Base-by-base conservation (phyloP, 768 basidiomycete species). In the Xanthoconium stramineum region DNA sequence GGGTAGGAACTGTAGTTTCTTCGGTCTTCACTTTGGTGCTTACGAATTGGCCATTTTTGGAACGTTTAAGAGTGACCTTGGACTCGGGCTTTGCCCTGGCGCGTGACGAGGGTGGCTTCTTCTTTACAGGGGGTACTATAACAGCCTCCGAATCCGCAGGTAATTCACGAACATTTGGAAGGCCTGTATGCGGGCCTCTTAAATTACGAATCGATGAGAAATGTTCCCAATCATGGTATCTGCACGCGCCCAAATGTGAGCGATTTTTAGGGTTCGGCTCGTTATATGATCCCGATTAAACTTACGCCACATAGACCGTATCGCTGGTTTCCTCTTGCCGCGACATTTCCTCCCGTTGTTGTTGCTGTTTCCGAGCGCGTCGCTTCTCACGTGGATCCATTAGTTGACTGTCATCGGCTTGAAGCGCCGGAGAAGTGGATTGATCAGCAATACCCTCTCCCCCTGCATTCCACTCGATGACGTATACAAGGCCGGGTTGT, bases 221-320 rank as follows among this genome's bases (percentile, higher is more conserved):
- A 68, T 96, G 94, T 66, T 96, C 93, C 90, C 91, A 94, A 69
- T 94, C 91, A 65, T 94, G 88, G 69, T 93, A 95, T 32, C 90
- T 91, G 64, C 45, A 30, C 28, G 39, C 47, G 12, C 54, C 46
- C 28, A 29, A 55, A 53, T 48, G 66, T 61, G 52, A 63, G 50
- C 29, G 7, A 56, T 29, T 29, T 50, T 38, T 42, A 39, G 47
- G 32, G 56, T 43, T 50, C 42, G 28, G n/a, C 19, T n/a, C n/a
- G 47, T 51, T 20, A 50, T 59, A 54, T 54, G 47, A 52, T 50
- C 13, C 36, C n/a, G 52, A 58, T 17, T 52, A 50, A 24, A 87
- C 90, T 70, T 73, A 92, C 88, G 92, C 92, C 56, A 94, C 89
- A 74, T 93, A 94, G 17, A 94, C 77, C 3, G 88, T 81, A 43